A percentile compares a stretch with the other conserved stretches of the same genome.
Evolutionary conservation across 148 eudicot genomes (phyloP).

Genomic region (Rhododendron mucronatum): DNA sequence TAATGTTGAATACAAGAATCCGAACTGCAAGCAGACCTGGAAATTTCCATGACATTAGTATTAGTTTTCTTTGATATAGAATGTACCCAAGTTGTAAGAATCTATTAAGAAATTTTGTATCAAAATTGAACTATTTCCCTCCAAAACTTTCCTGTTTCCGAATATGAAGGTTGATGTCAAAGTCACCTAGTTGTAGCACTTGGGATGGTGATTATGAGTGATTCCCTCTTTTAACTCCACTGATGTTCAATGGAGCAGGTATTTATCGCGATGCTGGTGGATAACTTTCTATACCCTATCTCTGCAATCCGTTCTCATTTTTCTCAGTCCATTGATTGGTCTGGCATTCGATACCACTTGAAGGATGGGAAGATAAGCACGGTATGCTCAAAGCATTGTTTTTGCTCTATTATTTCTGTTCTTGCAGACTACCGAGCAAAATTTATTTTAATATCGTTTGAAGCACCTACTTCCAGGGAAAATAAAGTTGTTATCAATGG

Average conservation of each 20-base stretch:
- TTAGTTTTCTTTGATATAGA: background rate
- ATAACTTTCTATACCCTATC: conserved; percentile 78
- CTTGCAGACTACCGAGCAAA: background rate
- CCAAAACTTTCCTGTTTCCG: background rate
- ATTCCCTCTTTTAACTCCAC: background rate
- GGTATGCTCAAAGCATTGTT: conserved; percentile 32
- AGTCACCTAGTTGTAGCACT: background rate
- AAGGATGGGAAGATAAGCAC: conserved; percentile 75
- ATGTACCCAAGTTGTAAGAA: background rate
- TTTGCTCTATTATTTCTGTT: background rate
- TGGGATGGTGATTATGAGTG: background rate
- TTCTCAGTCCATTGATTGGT: conserved; percentile 88
- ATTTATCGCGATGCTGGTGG: conserved; percentile 88
- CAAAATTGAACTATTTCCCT: background rate
- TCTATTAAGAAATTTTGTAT: background rate
- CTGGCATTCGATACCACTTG: conserved; percentile 88
- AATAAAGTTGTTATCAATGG: background rate
- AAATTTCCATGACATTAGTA: background rate
- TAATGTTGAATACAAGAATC: background rate
- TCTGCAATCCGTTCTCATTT: conserved; percentile 83
- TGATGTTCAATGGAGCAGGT: conserved; percentile 51
- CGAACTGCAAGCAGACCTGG: background rate
- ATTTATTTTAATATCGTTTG: background rate
- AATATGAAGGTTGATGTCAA: background rate
- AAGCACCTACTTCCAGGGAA: background rate